These are phyloP conservation scores for Crataegus laevigata DNA, from an alignment of 306 rosid genomes.

Conservation along the genomic window DNA sequence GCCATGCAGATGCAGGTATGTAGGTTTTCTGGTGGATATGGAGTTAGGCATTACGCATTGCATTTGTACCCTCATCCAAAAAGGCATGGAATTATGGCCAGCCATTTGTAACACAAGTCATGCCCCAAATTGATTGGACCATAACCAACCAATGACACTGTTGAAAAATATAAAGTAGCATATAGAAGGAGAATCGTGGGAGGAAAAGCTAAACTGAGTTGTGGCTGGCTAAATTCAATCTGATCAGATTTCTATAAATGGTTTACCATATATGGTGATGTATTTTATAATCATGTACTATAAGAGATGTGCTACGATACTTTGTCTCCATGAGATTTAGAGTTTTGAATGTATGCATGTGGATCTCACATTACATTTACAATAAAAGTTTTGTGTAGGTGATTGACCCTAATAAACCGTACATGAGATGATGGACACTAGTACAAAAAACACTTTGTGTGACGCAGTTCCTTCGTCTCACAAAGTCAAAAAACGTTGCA, in stretches of 20 bases:
- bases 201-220: no score
- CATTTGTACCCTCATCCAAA: background rate
- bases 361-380: background rate
- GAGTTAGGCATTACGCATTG: no score
- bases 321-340: background rate
- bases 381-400: background rate
- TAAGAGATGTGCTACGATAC: background rate
- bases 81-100: background rate
- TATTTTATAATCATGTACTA: no score
- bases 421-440: no score
- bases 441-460: no score
- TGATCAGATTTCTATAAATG: no score
- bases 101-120: background rate
- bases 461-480: no score
- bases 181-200: no score
- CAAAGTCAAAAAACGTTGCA: no score
- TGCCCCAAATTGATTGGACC: background rate
- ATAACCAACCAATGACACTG: background rate
- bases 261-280: no score
- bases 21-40: background rate
- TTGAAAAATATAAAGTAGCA: background rate
- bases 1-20: background rate
- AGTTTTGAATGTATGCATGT: background rate
- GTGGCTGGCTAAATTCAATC: no score
- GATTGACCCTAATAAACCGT: background rate